Evolutionary conservation across 805 yeast species (phyloP), one percentile per base, ranked within the genome.

Genomic region (Kurtzmaniella cleridarum): DNA sequence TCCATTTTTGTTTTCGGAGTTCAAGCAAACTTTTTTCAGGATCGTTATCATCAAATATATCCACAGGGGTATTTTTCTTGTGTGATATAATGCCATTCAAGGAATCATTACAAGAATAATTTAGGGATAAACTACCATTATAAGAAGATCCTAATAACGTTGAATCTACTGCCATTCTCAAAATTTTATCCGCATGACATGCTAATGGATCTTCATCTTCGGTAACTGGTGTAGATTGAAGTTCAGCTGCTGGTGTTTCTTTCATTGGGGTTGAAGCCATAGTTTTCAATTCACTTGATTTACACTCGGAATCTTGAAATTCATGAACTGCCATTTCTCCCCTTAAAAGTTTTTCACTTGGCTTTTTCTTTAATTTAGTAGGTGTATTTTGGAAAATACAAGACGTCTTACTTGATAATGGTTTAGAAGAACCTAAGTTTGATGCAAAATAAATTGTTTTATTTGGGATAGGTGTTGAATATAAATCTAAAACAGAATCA

Each of bases 91-190:
- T 46, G 11, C 49, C 55, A n/a, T 41, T 34, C 27, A 58, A 45
- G 1, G 66, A 59, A 26, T 64, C 69, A 36, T 62, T 64, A 35
- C 53, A 51, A 15, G 59, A 56, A 44, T 62, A 63, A 14, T 60
- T 61, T 8, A 62, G 58, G 23, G 69, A 62, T 34, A 64, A 60
- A 11, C 68, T 59, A 18, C 59, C 56, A 40, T 62, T 61, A 35
- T 59, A 64, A 6, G 68, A 61, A 1, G 72, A 65, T 1, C 71
- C 70, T 36, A 67, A 53, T 69, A 68, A 62, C 2, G 74, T 69
- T 20, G 74, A 62, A 42, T 69, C 74, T 35, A 69, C 67, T 4
- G 74, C 74, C 73, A 69, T 68, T 16, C 69, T 53, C 60, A 69
- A 54, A 40, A 69, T 69, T 39, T 64, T 66, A 36, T 67, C 68